Evolutionary conservation across 257 asterid genomes (phyloP), one percentile per base, ranked within the genome.

Genomic region (Pogostemon cablin): DNA sequence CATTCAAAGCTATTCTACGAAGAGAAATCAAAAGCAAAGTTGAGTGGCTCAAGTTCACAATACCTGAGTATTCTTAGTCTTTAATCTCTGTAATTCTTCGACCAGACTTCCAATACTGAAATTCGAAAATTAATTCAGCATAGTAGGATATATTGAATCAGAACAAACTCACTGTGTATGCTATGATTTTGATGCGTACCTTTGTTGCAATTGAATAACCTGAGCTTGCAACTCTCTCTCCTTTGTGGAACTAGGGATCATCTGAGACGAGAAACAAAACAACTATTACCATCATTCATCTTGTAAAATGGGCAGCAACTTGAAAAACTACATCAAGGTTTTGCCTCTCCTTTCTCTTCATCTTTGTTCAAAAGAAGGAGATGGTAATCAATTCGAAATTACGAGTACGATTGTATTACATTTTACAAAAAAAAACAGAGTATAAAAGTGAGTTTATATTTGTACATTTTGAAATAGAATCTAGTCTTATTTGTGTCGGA

Each of bases 131-230:
- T 10, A 46, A 35, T 61, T 78, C 62, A 82, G 87, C 66, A 50
- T 34, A 20, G 9, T 12, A 65, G 1, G 42, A 9, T 4, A 57
- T 61, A 9, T n/a, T 7, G 52, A 72, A 37, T 42, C 43, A 5
- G 42, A 65, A 62, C 35, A 43, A 72, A 46, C 57, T 40, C 37
- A 32, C 43, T 48, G 49, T 37, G 9, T 9, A 17, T 7, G 37
- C 41, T 11, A 48, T 67, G 65, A 43, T 60, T 57, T 69, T 39
- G 61, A 37, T 49, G 46, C 76, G 15, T 86, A 95, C 99, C 97
- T 86, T 74, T 92, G 96, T 72, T 91, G 99, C 92, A 91, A 77
- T 71, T 90, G 95, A 77, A 88, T 82, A 84, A 84, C 89, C 84
- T 81, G 93, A 52, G 89, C 73, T 49, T 91, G 97, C 79, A 92